A percentile compares a stretch with the other conserved stretches of the same genome.
These are phyloP conservation scores for Aspergillus haitiensis DNA, from an alignment of 495 filamentous ascomycete species.

Conservation along the genomic window DNA sequence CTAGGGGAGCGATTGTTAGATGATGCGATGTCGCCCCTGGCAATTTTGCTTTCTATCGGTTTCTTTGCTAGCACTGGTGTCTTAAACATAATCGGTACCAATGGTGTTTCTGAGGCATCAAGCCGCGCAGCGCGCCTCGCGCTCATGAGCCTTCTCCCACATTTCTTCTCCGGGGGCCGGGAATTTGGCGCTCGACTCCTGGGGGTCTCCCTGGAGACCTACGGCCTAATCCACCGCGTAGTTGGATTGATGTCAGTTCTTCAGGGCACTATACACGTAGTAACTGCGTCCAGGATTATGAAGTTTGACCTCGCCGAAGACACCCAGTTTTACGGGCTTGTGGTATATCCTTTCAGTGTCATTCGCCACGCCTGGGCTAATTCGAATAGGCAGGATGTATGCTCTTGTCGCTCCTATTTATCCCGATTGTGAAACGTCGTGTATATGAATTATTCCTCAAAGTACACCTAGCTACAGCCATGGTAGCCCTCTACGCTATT, in stretches of 20 bases:
- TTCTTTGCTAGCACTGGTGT: constrained; percentile 16
- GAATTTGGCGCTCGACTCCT: constrained; percentile 24
- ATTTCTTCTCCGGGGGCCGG: constrained; percentile 20
- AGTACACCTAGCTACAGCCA: constrained; percentile 22
- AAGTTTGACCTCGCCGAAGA: constrained; percentile 9
- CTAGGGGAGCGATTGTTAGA: not conserved
- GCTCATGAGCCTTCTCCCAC: constrained; percentile 18
- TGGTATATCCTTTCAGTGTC: constrained; percentile 13
- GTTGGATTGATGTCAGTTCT: constrained; percentile 25
- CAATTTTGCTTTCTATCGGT: constrained; percentile 5
- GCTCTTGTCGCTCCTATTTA: constrained; percentile 21
- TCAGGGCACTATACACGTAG: constrained; percentile 19
- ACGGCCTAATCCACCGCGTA: constrained; percentile 25
- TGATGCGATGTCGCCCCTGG: constrained; percentile 4
- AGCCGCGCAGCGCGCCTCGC: constrained; percentile 17
- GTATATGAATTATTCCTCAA: constrained; percentile 28
- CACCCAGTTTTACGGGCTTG: constrained; percentile 19
- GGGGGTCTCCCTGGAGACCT: constrained; percentile 29
- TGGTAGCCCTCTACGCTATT: constrained; percentile 12
- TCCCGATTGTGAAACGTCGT: constrained; percentile 22
- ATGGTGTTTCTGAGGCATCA: constrained; percentile 7
- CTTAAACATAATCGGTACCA: constrained; percentile 15
- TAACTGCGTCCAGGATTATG: constrained; percentile 13
- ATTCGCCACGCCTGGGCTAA: not conserved
- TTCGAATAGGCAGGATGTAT: constrained; percentile 16